Base-by-base conservation (phyloP, 768 basidiomycete species). In the Phlegmacium glaucopus region DNA sequence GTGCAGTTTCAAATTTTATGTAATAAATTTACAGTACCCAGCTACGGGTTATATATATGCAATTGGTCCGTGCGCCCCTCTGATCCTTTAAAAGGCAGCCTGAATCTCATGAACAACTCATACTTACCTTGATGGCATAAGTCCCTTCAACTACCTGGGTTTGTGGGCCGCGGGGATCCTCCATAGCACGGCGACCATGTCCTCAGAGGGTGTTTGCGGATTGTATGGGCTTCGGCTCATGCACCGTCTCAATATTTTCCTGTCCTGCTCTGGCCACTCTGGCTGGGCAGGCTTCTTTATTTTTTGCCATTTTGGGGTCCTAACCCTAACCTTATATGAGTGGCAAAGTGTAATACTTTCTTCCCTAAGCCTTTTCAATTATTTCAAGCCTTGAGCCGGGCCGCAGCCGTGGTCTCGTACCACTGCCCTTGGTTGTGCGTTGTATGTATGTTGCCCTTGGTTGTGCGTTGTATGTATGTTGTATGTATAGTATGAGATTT, bases 201-300 rank as follows among this genome's bases (percentile, higher is more conserved):
- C 54, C 54, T 13, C 57, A 59, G 55, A 50, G 60, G 48, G 50
- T 32, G 36, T 52, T 42, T 55, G 53, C 54, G 71, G 75, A 64
- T 80, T 79, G 78, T 78, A 75, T 80, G 77, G 62, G 77, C 79
- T 79, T 78, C 74, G 77, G 79, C 73, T 74, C 79, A 82, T 81
- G 81, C 81, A 83, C 77, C 74, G 78, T 83, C 82, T 69, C 57
- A 80, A 83, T 83, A 83, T 83, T 83, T 83, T 74, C 81, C 81
- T 66, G 82, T 82, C 77, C 78, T 70, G 68, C 75, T 74, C 71
- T 57, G 74, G 78, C 78, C 79, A 76, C 75, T 77, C 76, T 75
- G 74, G 74, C 74, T 76, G 68, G 64, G 72, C 60, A 65, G 73
- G 73, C 73, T 22, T 5, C 50, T n/a, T 62, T 64, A 66, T 68